These are phyloP conservation scores for Fusarium poae DNA, from an alignment of 2,329 filamentous ascomycete genomes.

Conservation along the genomic window DNA sequence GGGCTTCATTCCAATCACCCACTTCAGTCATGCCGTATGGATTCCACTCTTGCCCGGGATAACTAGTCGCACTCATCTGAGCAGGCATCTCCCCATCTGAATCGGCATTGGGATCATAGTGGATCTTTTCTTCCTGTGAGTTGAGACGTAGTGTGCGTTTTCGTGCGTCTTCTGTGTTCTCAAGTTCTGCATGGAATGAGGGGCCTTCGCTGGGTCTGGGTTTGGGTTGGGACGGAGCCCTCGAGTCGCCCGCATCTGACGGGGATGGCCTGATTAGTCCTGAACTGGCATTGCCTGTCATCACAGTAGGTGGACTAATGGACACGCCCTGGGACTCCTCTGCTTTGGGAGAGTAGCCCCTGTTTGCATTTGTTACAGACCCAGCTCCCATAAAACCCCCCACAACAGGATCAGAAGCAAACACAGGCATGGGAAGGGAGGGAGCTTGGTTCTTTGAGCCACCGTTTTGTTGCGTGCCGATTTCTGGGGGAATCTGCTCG, in stretches of 20 bases:
- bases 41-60: slow-evolving; percentile 79
- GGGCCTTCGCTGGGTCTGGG: slow-evolving; percentile 22
- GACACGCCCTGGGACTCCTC: slow-evolving; percentile 34
- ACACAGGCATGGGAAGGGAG: slow-evolving; percentile 8
- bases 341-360: neutral
- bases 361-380: neutral
- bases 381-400: slow-evolving; percentile 6
- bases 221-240: slow-evolving; percentile 7
- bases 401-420: slow-evolving; percentile 2
- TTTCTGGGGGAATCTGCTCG: slow-evolving; percentile 18
- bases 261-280: slow-evolving; percentile 23
- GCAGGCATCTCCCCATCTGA: slow-evolving; percentile 53
- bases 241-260: slow-evolving; percentile 23
- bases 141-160: slow-evolving; percentile 60
- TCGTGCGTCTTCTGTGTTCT: slow-evolving; percentile 60
- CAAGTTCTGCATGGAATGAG: slow-evolving; percentile 54
- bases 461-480: slow-evolving; percentile 17
- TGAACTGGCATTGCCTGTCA: slow-evolving; percentile 29
- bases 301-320: slow-evolving; percentile 34
- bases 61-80: slow-evolving; percentile 75
- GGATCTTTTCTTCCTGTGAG: slow-evolving; percentile 68
- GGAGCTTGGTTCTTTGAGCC: slow-evolving; percentile 14
- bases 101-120: slow-evolving; percentile 55
- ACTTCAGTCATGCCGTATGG: slow-evolving; percentile 60
- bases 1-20: slow-evolving; percentile 47